Evolutionary conservation across 306 rosid genomes (phyloP), one percentile per base, ranked within the genome.

Genomic region (Malus fusca): DNA sequence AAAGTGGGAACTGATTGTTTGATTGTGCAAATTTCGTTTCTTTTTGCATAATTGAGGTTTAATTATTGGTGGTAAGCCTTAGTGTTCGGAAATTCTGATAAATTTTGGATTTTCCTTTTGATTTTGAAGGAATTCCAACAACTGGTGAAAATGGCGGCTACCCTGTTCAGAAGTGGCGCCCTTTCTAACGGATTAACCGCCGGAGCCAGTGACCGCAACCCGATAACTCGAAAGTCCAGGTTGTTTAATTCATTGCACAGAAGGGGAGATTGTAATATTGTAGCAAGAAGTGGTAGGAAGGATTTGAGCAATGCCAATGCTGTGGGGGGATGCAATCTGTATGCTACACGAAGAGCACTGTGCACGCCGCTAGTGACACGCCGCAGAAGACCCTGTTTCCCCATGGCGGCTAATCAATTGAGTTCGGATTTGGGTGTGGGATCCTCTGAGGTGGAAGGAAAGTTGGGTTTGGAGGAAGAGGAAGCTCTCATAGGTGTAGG

Each of bases 391-490:
- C 59, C 68, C 42, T 11, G 76, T 64, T 78, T 68, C 26, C 75
- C 72, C 5, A 55, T 69, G 74, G 84, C 59, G 66, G n/a, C 77
- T 46, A 67, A 60, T 67, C 88, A 83, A 33, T 75, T 72, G 82
- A 82, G 79, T 80, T 85, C 88, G 33, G 78, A 82, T 74, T 33
- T 35, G 72, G 77, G 25, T 66, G 72, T 73, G 37, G 66, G 75
- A 69, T 81, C 87, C 31, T 73, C 82, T 55, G 88, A 77, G 63
- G 82, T 85, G 61, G 84, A 84, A 66, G 87, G 73, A 35, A 65
- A 82, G 72, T 73, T 83, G 65, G 66, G 55, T 66, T 55, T 68
- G 5, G 82, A 78, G 52, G 87, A 81, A 58, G 86, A 80, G 62
- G 28, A 31, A 64, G 66, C 37, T 14, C 70, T 71, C 66, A 22